phyloP scores from a whole-genome alignment of 352 stramenopile species.

The Phytophthora colocasiae region DNA sequence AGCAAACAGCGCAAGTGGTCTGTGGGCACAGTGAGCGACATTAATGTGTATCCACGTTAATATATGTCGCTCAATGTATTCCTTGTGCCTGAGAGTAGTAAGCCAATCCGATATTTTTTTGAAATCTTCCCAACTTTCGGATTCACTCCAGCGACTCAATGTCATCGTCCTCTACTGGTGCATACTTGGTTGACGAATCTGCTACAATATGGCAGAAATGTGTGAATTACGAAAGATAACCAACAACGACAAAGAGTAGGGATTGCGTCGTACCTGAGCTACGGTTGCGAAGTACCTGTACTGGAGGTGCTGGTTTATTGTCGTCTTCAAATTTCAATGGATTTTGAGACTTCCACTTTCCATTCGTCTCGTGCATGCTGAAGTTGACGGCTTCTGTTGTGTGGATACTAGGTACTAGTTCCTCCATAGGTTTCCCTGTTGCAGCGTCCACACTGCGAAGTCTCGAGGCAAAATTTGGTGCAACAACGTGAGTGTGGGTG shows the following conservation, averaged over 20 bases:
- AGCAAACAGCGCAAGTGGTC: too few species aligned
- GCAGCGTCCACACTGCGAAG: constrained; percentile 22
- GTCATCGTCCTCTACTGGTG: constrained; percentile 9
- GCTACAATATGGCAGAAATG: constrained; percentile 3
- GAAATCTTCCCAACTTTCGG: background rate
- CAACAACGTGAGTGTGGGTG: too few species aligned
- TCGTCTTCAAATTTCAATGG: constrained; percentile 6
- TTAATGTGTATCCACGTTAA: too few species aligned
- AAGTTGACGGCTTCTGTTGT: constrained; percentile 13
- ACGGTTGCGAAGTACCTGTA: constrained; percentile 28
- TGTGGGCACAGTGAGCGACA: too few species aligned
- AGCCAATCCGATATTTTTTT: too few species aligned
- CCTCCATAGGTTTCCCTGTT: constrained; percentile 10
- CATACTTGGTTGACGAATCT: constrained; percentile 16
- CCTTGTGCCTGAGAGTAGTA: too few species aligned
- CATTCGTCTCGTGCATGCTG: constrained; percentile 25
- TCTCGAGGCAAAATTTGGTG: constrained; percentile 12
- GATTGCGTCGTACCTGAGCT: constrained; percentile 10
- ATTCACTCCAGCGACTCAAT: constrained; percentile 30
- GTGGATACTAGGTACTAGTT: constrained; percentile 11
- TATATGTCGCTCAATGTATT: background rate
- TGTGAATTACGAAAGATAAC: background rate
- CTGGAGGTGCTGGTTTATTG: constrained; percentile 10
- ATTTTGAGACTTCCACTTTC: background rate
- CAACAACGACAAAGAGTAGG: background rate